Evolutionary conservation across 2,329 filamentous ascomycete genomes (phyloP).

Genomic region (Trichoderma semiorbis): DNA sequence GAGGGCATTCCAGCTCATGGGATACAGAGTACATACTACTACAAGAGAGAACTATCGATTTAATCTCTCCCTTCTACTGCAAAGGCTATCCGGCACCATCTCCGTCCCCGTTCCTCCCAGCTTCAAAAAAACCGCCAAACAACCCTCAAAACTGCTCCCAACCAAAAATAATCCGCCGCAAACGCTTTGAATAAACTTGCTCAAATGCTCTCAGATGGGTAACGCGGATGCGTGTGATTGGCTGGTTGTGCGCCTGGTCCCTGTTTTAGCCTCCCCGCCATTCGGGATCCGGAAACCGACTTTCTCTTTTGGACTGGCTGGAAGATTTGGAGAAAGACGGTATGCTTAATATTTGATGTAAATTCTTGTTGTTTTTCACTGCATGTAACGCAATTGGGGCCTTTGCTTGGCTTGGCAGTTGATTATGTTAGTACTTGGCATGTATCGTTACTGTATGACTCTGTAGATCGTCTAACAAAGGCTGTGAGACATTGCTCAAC

Average conservation of each 20-base stretch:
- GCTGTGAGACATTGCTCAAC: background rate
- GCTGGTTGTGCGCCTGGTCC: background rate
- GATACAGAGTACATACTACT: too few relatives aligned
- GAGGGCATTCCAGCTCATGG: background rate
- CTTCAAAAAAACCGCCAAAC: too few relatives aligned
- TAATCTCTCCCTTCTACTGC: background rate
- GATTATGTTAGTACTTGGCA: background rate
- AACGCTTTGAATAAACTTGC: slow-evolving; percentile 32
- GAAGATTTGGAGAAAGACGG: background rate
- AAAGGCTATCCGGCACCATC: too few relatives aligned
- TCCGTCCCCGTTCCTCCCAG: too few relatives aligned
- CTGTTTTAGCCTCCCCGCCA: background rate
- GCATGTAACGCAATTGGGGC: too few relatives aligned
- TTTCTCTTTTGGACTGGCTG: background rate
- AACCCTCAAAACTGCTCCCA: too few relatives aligned
- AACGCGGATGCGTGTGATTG: background rate
- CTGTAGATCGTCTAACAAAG: background rate
- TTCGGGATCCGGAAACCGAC: slow-evolving; percentile 3
- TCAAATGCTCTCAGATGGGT: slow-evolving; percentile 35
- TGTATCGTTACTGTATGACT: background rate
- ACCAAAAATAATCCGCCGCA: too few relatives aligned
- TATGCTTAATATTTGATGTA: too few relatives aligned
- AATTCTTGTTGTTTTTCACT: too few relatives aligned
- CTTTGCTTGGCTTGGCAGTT: too few relatives aligned
- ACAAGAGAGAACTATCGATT: background rate